A percentile compares a stretch with the other conserved stretches of the same genome.
Conservation (phyloP, 179 eudicot species). For the Spergularia azorica region DNA sequence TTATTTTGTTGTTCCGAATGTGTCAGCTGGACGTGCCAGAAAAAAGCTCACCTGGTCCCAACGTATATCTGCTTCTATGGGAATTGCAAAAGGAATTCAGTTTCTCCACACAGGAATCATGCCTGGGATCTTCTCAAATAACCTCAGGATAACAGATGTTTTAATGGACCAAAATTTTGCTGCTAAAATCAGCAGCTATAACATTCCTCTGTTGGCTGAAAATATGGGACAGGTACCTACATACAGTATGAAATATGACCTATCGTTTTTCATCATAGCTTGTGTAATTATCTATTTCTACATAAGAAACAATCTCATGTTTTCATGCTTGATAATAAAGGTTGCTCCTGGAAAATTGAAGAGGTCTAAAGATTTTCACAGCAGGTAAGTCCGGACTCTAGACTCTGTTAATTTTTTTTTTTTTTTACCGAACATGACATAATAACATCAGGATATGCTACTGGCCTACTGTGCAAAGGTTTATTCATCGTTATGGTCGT, state of each 20-base stretch:
- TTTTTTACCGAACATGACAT: no score
- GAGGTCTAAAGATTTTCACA: slow-evolving; percentile 27
- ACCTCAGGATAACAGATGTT: slow-evolving; percentile 72
- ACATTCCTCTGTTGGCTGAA: slow-evolving; percentile 55
- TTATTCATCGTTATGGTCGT: not conserved
- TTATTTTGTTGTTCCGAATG: not conserved
- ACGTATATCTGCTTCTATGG: slow-evolving; percentile 73
- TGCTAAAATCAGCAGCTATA: slow-evolving; percentile 78
- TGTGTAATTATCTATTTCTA: not conserved
- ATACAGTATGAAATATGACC: not conserved
- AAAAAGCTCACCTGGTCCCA: slow-evolving; percentile 68
- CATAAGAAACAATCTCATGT: not conserved
- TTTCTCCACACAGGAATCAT: slow-evolving; percentile 78
- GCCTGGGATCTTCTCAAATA: slow-evolving; percentile 71
- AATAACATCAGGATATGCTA: not conserved
- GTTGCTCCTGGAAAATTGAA: slow-evolving; percentile 18
- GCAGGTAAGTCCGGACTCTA: slow-evolving; percentile 23
- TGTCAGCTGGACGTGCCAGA: slow-evolving; percentile 43
- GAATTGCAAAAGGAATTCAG: slow-evolving; percentile 73
- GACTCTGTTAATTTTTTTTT: not conserved
- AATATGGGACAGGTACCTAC: slow-evolving; percentile 27
- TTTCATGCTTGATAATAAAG: slow-evolving; percentile 16
- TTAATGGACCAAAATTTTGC: slow-evolving; percentile 67
- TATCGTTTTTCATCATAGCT: not conserved
- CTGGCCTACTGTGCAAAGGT: no score